A percentile compares a stretch with the other conserved stretches of the same genome.
phyloP scores from a whole-genome alignment of 192 early-diverging fungal genomes.

The Coemansia sp. region DNA sequence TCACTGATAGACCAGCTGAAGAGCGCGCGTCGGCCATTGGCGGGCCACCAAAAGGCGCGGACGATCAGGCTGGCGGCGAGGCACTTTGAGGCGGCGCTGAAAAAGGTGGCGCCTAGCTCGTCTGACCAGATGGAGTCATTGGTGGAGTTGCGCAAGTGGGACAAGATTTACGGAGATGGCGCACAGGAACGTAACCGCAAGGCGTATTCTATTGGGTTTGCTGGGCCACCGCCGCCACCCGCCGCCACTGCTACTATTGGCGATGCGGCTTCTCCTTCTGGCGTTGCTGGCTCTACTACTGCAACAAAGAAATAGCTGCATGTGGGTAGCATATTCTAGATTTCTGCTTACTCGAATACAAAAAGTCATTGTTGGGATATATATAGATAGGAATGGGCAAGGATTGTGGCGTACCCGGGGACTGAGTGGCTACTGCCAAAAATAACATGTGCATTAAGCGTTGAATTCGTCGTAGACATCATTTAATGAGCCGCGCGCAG shows the following conservation, averaged over 20 bases:
- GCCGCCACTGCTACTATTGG: not conserved
- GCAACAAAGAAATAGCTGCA: not conserved
- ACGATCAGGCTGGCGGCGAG: constrained; percentile 25
- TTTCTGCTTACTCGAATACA: not conserved
- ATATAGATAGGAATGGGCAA: not conserved
- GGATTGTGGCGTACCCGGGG: not conserved
- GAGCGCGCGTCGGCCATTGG: constrained; percentile 6
- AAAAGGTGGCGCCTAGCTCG: constrained; percentile 79
- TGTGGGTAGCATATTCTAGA: not conserved
- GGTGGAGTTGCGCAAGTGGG: constrained; percentile 89
- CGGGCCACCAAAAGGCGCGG: not conserved
- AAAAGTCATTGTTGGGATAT: not conserved
- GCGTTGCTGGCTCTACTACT: not conserved
- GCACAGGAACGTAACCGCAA: constrained; percentile 51
- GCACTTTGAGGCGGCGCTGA: constrained; percentile 86
- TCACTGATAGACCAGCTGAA: constrained; percentile 46
- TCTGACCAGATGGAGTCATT: constrained; percentile 90
- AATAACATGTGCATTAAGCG: not conserved
- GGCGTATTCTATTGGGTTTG: constrained; percentile 40
- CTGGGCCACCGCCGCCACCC: not conserved
- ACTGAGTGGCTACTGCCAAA: not conserved
- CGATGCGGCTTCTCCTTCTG: not conserved
- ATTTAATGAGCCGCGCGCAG: not conserved
- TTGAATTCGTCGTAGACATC: not conserved
- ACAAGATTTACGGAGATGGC: constrained; percentile 81